Percentiles rank a stretch among this genome's conserved stretches.
phyloP scores from a whole-genome alignment of 495 filamentous ascomycete genomes.

The Neurospora sp. region DNA sequence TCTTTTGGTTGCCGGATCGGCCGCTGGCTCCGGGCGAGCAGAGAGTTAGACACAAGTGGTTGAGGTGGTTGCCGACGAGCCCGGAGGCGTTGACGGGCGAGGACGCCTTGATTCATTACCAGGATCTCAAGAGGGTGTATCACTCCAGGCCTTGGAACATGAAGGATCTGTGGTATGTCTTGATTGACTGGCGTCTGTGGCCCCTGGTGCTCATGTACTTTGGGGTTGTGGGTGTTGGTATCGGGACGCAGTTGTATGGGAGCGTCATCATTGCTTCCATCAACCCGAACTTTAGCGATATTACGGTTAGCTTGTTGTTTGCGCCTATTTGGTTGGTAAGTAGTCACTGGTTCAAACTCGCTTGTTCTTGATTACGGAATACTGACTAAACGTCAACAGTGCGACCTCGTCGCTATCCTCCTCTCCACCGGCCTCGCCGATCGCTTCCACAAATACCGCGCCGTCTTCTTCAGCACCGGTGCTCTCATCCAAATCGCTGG shows the following conservation, averaged over 20 bases:
- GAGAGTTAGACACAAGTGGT: constrained; percentile 33
- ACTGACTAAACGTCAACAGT: constrained; percentile 30
- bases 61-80: constrained; percentile 52
- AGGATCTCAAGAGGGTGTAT: constrained; percentile 74
- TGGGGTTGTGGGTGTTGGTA: constrained; percentile 84
- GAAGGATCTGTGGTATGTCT: constrained; percentile 53
- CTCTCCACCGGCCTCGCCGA: constrained; percentile 78
- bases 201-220: constrained; percentile 87
- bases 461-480: constrained; percentile 71
- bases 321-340: constrained; percentile 87
- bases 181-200: constrained; percentile 81
- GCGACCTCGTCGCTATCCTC: constrained; percentile 82
- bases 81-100: constrained; percentile 63
- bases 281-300: constrained; percentile 56
- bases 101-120: constrained; percentile 75
- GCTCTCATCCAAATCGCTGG: constrained; percentile 74
- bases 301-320: constrained; percentile 71
- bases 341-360: not conserved
- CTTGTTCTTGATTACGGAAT: not conserved
- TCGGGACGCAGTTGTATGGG: constrained; percentile 78
- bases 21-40: constrained; percentile 55
- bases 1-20: constrained; percentile 88
- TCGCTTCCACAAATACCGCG: constrained; percentile 71
- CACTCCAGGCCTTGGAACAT: constrained; percentile 58
- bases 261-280: constrained; percentile 77